Base-by-base conservation (phyloP, 2,329 filamentous ascomycete species). In the Colletotrichum orbiculare region DNA sequence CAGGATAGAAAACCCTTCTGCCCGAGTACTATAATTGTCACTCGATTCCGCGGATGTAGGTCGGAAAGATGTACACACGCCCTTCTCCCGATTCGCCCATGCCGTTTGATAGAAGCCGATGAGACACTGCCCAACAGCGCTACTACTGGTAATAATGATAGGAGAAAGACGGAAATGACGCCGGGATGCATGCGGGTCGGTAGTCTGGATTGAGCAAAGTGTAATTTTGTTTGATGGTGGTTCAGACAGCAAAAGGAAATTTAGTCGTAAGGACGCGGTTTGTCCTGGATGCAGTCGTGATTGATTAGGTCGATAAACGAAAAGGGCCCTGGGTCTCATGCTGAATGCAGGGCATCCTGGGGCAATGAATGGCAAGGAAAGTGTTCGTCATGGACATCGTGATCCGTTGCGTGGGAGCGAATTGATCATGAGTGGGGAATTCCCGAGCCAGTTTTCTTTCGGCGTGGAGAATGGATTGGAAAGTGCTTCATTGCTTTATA, bases 371-470 rank as follows among this genome's bases (percentile, higher is more conserved):
- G 33, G 59, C 47, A 65, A 67, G 53, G 64, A 68, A 54, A 68
- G 49, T 41, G 48, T 61, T 52, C 25, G 61, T 68, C 67, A 64
- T 68, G 50, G 61, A 67, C 61, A 57, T 68, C 67, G 65, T 68
- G 65, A 66, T 68, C 67, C 53, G 65, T 68, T 67, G 67, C 67
- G 60, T 64, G 46, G 46, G 59, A 62, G 60, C 59, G 55, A 67
- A 62, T 57, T 61, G 53, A 63, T 67, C 67, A 60, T 67, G 60
- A 65, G 50, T 58, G 58, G 60, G 56, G 50, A 48, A 34, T 33
- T 60, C 56, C 48, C 41, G 42, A 49, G 58, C 50, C 63, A 50
- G 39, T 47, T 58, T 33, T 58, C 25, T 25, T 25, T 25, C 25
- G 54, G 59, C 50, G 33, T 43, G 63, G 63, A 50, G 63, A 62